Base-by-base conservation (phyloP, 306 rosid genomes). In the Rubus parviflorus region DNA sequence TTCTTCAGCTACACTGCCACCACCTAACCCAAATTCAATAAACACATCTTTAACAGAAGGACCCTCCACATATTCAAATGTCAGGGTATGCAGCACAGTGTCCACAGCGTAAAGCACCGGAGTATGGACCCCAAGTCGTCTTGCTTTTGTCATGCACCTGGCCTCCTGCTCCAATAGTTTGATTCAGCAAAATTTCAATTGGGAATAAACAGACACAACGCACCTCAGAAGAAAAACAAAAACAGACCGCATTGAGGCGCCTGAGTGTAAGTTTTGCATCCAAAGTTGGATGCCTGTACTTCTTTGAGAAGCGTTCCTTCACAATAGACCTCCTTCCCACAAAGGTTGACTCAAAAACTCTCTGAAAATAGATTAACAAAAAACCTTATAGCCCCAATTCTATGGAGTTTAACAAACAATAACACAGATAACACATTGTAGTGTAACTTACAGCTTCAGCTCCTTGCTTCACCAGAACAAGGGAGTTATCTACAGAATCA, bases 91-190 rank as follows among this genome's bases (percentile, higher is more conserved):
- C 78, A 60, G 76, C 57, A 87, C 75, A 47, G 87, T 84, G 85
- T 94, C 96, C 72, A 90, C 90, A 12, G 86, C 84, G 57, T 84
- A 94, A 62, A 94, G 77, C 65, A 80, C 88, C 0, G 97, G 97
- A n/a, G 97, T 90, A 75, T 20, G 23, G 75, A 94, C 96, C 51
- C 96, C 97, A 8, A 94, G 98, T 65, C 87, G 77, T 63, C 93
- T 91, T 60, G 98, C 98, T 80, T 94, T 94, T 10, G 97, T 92
- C 94, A 80, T 85, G 86, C 97, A 94, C 87, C 98, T 90, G 3
- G 98, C 96, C 83, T 94, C 97, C 96, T 94, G 85, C 76, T 83
- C 85, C 54, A 74, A 81, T 41, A 19, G 46, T 71, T 77, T 41
- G 3, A 23, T 45, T 63, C 49, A 57, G 56, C 6, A 2, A 78